Base-by-base conservation (phyloP, 1,284 basidiomycete species). In the Xerocomus nothofagi region DNA sequence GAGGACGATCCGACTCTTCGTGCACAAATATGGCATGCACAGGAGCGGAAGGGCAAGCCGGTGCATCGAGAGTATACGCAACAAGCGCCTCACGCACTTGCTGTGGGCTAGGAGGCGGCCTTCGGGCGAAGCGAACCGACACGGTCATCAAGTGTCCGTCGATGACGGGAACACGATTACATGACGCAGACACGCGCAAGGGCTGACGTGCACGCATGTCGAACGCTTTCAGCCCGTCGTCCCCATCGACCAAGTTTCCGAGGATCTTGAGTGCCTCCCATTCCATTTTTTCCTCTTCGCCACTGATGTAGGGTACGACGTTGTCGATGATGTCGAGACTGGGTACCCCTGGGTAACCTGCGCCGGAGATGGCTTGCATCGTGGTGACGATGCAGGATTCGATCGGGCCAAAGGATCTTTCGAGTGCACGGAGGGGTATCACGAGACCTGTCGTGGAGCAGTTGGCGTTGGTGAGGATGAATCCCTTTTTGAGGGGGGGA, bases 271-370 rank as follows among this genome's bases (percentile, higher is more conserved):
- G 80, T 14, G 91, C 88, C 73, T 99, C 96, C 94, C 93, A 98
- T 70, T 99, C 96, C 57, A 99, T 95, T 73, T 99, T 99, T 71
- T 99, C 96, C 68, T 99, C 96, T 68, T 99, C 96, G 33, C 95
- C 93, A 32, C 82, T 73, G 69, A 99, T 99, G 72, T 91, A 88
- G 2, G 96, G 96, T 2, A 99, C 89, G 67, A 99, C 79, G 73
- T 99, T 99, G 75, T 98, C 97, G 58, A 98, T 66, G 66, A 98
- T 93, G 71, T 99, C 97, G 51, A 99, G 79, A 47, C 81, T 81
- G 34, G 93, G 75, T 1, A 98, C 86, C 45, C 97, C 97, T 2
- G 97, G 97, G 74, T 99, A 99, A 24, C 97, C 97, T 0, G 85
- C 93, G 38, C 97, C 97, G 0, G 92, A 95, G 72, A 99, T 96